Percentiles rank a stretch among this genome's conserved stretches.
These are phyloP conservation scores for Pontederia crassipes DNA, from an alignment of 176 grass and related monocot genomes.

Conservation along the genomic window DNA sequence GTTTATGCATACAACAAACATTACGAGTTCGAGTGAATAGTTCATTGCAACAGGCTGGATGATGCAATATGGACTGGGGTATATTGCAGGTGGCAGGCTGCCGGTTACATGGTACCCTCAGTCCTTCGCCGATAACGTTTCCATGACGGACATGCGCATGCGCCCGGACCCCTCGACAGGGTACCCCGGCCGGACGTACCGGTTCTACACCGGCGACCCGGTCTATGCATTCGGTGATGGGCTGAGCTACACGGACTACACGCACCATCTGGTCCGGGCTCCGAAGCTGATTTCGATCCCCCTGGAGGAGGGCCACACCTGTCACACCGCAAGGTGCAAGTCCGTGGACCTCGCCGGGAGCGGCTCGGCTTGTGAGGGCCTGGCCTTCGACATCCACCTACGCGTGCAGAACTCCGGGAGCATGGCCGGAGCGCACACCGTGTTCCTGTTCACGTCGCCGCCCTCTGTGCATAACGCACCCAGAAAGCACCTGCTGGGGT, in stretches of 20 bases:
- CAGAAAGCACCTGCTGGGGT: constrained; percentile 72
- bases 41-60: not conserved
- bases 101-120: constrained; percentile 81
- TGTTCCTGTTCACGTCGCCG: constrained; percentile 78
- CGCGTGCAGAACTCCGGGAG: constrained; percentile 42
- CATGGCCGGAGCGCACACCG: constrained; percentile 51
- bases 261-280: constrained; percentile 37
- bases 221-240: constrained; percentile 64
- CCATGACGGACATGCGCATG: constrained; percentile 84
- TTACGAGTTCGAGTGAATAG: not conserved
- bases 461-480: constrained; percentile 74
- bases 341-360: constrained; percentile 3
- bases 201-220: constrained; percentile 55
- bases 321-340: constrained; percentile 37
- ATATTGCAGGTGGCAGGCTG: constrained; percentile 38
- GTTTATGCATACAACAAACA: not conserved
- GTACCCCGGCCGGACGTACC: constrained; percentile 72
- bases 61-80: not conserved
- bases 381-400: constrained; percentile 52
- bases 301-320: constrained; percentile 58
- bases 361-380: constrained; percentile 27
- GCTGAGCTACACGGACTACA: constrained; percentile 76
- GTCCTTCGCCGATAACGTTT: constrained; percentile 32
- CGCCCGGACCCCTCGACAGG: constrained; percentile 35
- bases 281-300: constrained; percentile 42